phyloP scores from a whole-genome alignment of 495 filamentous ascomycete species.

The Penicillium fimorum region DNA sequence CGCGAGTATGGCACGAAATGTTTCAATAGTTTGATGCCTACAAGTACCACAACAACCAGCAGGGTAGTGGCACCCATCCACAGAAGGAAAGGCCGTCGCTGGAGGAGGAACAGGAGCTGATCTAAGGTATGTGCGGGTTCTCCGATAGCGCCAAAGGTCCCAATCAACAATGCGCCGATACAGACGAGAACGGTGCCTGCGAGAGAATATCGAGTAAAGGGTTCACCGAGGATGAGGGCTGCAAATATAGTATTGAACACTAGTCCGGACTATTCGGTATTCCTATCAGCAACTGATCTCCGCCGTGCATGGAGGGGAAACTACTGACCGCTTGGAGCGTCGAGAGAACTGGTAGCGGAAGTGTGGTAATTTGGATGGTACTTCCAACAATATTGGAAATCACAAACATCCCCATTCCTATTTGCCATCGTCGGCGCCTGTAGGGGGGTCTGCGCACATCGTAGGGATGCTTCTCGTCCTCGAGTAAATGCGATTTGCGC shows the following conservation, averaged over 20 bases:
- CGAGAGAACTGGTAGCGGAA: slow-evolving; percentile 91
- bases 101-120: slow-evolving; percentile 76
- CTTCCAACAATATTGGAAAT: slow-evolving; percentile 91
- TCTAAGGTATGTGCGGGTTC: slow-evolving; percentile 87
- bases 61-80: slow-evolving; percentile 85
- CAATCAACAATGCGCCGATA: slow-evolving; percentile 82
- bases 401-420: slow-evolving; percentile 97
- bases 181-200: slow-evolving; percentile 87
- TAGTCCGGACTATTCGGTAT: slow-evolving; percentile 63
- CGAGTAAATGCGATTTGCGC: slow-evolving; percentile 95
- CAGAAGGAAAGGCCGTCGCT: slow-evolving; percentile 71
- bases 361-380: slow-evolving; percentile 94
- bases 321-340: slow-evolving; percentile 79
- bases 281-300: slow-evolving; percentile 4
- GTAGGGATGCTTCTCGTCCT: slow-evolving; percentile 86
- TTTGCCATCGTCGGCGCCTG: slow-evolving; percentile 89
- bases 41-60: slow-evolving; percentile 65
- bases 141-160: slow-evolving; percentile 90
- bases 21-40: slow-evolving; percentile 57
- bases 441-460: slow-evolving; percentile 82
- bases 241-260: slow-evolving; percentile 99
- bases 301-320: slow-evolving; percentile 7
- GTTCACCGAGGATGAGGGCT: slow-evolving; percentile 86
- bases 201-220: slow-evolving; percentile 89
- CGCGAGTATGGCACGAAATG: slow-evolving; percentile 43